Evolutionary conservation across 2,329 filamentous ascomycete genomes (phyloP).

Genomic region (Teratosphaeria gauchensis): DNA sequence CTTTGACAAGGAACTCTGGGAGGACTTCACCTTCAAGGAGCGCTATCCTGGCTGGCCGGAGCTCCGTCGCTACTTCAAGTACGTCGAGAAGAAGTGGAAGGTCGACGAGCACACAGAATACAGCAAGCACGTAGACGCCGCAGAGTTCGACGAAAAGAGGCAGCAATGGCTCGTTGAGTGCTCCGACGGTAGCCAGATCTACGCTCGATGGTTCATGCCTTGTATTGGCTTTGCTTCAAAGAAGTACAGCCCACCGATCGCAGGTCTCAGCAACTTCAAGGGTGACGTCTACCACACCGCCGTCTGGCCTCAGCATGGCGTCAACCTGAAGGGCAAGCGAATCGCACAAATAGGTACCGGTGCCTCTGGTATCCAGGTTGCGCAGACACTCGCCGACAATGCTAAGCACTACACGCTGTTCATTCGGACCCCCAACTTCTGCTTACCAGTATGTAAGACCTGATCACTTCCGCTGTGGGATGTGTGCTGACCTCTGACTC

Average conservation of each 20-base stretch:
- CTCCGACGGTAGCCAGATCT: constrained; percentile 42
- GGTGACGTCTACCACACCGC: constrained; percentile 45
- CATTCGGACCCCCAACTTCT: constrained; percentile 49
- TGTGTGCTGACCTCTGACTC: too few species aligned
- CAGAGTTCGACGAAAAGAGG: constrained; percentile 40
- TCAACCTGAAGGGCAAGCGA: constrained; percentile 48
- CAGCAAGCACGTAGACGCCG: constrained; percentile 45
- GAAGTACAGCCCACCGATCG: constrained; percentile 50
- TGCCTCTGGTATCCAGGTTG: constrained; percentile 53
- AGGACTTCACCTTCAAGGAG: constrained; percentile 46
- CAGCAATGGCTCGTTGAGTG: constrained; percentile 45
- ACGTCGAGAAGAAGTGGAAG: constrained; percentile 46
- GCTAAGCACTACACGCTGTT: constrained; percentile 44
- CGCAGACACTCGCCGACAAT: constrained; percentile 13
- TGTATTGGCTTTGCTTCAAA: constrained; percentile 51
- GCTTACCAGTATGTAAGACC: constrained; percentile 34
- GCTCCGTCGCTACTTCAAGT: constrained; percentile 49
- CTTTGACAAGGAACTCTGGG: constrained; percentile 19
- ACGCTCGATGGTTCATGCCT: constrained; percentile 43
- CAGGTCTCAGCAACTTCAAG: constrained; percentile 50
- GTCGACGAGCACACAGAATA: constrained; percentile 49
- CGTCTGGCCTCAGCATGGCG: constrained; percentile 44
- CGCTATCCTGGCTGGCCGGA: constrained; percentile 32
- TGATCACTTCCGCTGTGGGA: too few species aligned
- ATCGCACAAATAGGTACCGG: constrained; percentile 56